Evolutionary conservation across 2,329 filamentous ascomycete genomes (phyloP), one percentile per base, ranked within the genome.

Genomic region (Fusarium staphyleae): DNA sequence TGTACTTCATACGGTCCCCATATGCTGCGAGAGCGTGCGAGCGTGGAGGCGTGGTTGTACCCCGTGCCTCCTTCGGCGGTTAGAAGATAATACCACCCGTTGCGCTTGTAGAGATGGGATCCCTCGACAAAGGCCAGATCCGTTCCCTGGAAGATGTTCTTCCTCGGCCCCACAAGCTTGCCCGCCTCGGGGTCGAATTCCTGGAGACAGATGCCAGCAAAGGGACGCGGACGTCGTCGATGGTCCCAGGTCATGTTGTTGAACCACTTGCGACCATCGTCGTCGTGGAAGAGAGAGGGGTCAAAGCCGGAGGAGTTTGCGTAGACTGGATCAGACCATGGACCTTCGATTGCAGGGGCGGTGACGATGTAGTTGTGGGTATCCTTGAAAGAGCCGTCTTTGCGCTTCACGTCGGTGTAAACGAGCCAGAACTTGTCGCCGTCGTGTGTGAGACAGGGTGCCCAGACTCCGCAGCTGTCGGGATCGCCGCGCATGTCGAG

Each of bases 381-480:
- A 62, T 87, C 84, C 67, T 85, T 86, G 77, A 86, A 87, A 3
- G 80, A 82, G 11, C 85, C 85, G 60, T 87, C 85, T 67, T 87
- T 87, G 58, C 85, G 82, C 72, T 87, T 87, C 13, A 87, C 84
- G 62, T 87, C 83, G 1, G 84, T 86, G 68, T 85, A 87, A 2
- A 87, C 84, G 5, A 87, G 78, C 78, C 80, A 87, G 70, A 86
- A 87, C 47, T 73, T 78, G 3, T 79, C 74, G 37, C 82, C 83
- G 57, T 87, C 84, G 59, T 87, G 82, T 0, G 79, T 82, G 15
- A 88, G 75, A 62, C 85, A 87, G 0, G 85, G 85, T 2, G 85
- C 84, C 83, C 84, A 87, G n/a, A 87, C 73, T 30, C 82, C 83
- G 61, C 82, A 83, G 67, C 80, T 82, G 66, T 85, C 82, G 0